Evolutionary conservation across 306 rosid genomes (phyloP).

Genomic region (Cercis canadensis): DNA sequence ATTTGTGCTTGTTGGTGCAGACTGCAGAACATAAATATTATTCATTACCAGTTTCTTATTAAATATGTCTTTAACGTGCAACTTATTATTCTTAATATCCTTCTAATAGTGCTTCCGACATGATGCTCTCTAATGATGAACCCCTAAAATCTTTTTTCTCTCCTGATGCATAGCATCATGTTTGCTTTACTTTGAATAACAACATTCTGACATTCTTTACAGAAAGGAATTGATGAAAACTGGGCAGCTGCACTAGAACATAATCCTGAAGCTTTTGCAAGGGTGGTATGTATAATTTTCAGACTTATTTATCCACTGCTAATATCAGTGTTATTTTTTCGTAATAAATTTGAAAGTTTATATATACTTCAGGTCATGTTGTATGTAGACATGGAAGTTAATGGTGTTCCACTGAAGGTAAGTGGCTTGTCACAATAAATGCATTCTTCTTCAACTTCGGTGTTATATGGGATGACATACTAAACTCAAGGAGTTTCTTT

Average conservation of each 20-base stretch:
- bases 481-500: conserved; percentile 10
- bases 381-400: conserved; percentile 99
- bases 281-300: conserved; percentile 76
- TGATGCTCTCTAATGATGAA: background rate
- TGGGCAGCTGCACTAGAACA: conserved; percentile 98
- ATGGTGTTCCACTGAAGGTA: conserved; percentile 95
- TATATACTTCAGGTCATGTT: conserved; percentile 76
- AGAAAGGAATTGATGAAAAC: conserved; percentile 99
- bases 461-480: conserved; percentile 18
- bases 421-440: conserved; percentile 26
- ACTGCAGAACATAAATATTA: conserved; percentile 15
- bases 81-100: conserved; percentile 12
- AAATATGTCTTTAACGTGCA: background rate
- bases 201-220: conserved; percentile 36
- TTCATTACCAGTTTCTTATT: conserved; percentile 14
- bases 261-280: conserved; percentile 97
- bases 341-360: conserved; percentile 10
- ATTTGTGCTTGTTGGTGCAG: conserved; percentile 14
- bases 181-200: conserved; percentile 21
- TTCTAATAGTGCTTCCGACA: background rate
- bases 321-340: background rate
- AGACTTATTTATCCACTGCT: conserved; percentile 6
- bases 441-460: conserved; percentile 31
- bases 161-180: background rate
- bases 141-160: background rate